Conservation (phyloP, 2,329 filamentous ascomycete species). For the Macrophomina pseudophaseolina region DNA sequence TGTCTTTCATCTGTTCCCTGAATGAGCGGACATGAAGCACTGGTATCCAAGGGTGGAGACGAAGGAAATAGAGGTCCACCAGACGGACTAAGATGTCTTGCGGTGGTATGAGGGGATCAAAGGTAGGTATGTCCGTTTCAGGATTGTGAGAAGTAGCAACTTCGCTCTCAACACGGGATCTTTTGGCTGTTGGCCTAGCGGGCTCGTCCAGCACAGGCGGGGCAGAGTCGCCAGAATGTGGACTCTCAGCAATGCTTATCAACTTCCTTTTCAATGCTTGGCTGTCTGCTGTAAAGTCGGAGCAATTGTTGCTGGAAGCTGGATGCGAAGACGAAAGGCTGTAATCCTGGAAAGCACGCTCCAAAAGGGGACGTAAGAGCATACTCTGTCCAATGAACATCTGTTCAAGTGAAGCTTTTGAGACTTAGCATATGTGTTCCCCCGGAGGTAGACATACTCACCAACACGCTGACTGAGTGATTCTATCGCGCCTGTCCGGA, state of each 20-base stretch:
- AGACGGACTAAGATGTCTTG: conserved; percentile 34
- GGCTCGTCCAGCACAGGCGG: background rate
- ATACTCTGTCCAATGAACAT: conserved; percentile 32
- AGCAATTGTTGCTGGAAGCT: conserved; percentile 22
- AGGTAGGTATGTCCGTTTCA: background rate
- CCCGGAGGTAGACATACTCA: background rate
- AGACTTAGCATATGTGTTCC: background rate
- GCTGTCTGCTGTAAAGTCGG: conserved; percentile 32
- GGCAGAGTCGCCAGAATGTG: background rate
- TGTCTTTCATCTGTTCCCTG: conserved; percentile 33
- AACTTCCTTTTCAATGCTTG: conserved; percentile 29
- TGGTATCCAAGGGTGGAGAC: conserved; percentile 43
- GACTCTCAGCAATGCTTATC: background rate
- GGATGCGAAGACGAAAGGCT: conserved; percentile 31
- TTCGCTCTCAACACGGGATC: background rate
- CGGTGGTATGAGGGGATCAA: conserved; percentile 29
- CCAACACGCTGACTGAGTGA: conserved; percentile 37
- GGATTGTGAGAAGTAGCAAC: too few species aligned
- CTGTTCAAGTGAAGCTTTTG: conserved; percentile 30
- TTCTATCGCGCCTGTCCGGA: conserved; percentile 42
- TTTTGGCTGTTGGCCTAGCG: background rate
- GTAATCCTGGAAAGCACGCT: conserved; percentile 27
- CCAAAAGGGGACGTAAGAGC: conserved; percentile 32
- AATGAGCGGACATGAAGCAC: conserved; percentile 40
- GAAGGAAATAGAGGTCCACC: conserved; percentile 39